Evolutionary conservation across 2,329 filamentous ascomycete genomes (phyloP), one percentile per base, ranked within the genome.

Genomic region (Fusarium succisae): DNA sequence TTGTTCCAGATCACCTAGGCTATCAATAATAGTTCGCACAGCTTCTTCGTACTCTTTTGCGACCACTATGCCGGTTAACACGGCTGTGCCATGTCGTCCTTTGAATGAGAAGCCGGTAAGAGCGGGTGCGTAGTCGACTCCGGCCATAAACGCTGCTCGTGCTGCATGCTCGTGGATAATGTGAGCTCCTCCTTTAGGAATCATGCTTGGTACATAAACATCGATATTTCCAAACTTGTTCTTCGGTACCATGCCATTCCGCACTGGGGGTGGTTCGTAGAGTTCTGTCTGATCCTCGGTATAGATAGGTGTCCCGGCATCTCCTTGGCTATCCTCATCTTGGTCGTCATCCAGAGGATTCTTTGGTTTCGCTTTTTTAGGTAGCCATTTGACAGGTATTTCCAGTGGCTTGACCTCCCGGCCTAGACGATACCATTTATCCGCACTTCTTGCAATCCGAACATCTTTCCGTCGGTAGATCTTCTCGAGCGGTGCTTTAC

Each of bases 171-270:
- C 83, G 66, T 87, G 83, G 11, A 82, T 77, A 30, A 98, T 85
- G 80, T 98, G 94, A 5, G 91, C 88, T 4, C 94, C 95, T 0
- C 96, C 96, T 45, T 84, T 83, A 0, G 96, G 96, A 1, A 98
- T 87, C 96, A 99, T 98, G 70, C 91, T 94, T 0, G 94, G 92
- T 17, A 98, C 95, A 80, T 96, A 98, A 44, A 97, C 89, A 78
- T 98, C 96, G 67, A 98, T 92, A 79, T 99, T 99, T 17, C 95
- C 95, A 81, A 94, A 99, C 24, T 92, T 91, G 80, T 99, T 99
- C 83, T 94, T 96, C 0, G 96, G 96, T 4, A 98, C 88, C 18
- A 87, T 86, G 1, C 95, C 95, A 58, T 91, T 84, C 8, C 93
- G 86, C 3, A 98, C 91, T 0, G 94, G 92, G 2, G 94, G 93